Evolutionary conservation across 1,284 basidiomycete species (phyloP), one percentile per base, ranked within the genome.

Genomic region (Sporisorium iseilematis-ciliati): DNA sequence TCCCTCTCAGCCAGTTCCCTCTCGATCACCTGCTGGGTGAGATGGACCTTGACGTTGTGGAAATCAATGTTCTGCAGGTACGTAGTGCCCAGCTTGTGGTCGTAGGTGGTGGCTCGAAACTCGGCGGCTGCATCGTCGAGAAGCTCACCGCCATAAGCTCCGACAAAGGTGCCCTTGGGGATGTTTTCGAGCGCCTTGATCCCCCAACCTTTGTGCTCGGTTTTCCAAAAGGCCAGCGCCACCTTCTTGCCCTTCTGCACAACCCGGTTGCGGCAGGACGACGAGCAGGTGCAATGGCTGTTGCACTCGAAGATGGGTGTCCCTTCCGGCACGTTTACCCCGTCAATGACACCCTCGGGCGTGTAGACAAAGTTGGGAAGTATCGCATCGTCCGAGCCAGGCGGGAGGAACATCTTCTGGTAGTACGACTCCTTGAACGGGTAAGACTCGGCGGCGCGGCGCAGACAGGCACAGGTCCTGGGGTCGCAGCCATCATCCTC

Each of bases 241-340:
- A 65, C 78, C 25, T 59, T 90, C 29, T 94, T 88, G 1, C 94
- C 94, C 69, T 90, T 88, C 76, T 94, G 93, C 23, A 94, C 92
- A 78, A 95, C 94, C 81, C 93, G 87, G 85, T 96, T 96, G 53
- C 86, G 87, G 83, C 94, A 97, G 1, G 91, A 90, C 3, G 90
- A 90, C n/a, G 58, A 50, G 85, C 94, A 97, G 0, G 89, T 88
- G 83, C 94, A 97, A 16, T 90, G 87, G 46, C 89, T 90, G 79
- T 94, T 93, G 84, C 94, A 97, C 85, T 96, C 94, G 80, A 92
- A 93, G 38, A 95, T 91, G 0, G 93, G 91, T 57, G 89, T 59
- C 12, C 62, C 65, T 14, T 29, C 18, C 12, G 62, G 29, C 8
- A 67, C 26, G 4, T n/a, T 21, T 7, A 23, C 35, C n/a, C 21